phyloP scores from a whole-genome alignment of 129 eudicot genomes.

The Ambrosia trifida region DNA sequence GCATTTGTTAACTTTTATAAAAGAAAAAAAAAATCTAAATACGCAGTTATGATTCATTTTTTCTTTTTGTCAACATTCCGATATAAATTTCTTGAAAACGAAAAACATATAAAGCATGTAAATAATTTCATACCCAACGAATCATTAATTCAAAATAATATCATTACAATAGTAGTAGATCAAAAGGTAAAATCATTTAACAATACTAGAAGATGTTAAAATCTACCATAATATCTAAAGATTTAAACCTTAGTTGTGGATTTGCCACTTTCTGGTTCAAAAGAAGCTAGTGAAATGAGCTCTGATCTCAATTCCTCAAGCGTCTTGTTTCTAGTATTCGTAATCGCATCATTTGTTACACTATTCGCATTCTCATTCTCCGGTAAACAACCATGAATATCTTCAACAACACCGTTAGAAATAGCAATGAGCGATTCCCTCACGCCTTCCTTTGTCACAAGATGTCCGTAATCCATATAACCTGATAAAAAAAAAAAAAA shows the following conservation, averaged over 20 bases:
- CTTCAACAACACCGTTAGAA: slow-evolving; percentile 5
- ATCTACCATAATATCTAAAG: not conserved
- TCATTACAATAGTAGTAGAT: not conserved
- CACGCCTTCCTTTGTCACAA: slow-evolving; percentile 17
- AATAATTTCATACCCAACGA: not conserved
- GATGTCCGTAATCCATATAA: slow-evolving; percentile 34
- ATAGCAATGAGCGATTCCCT: slow-evolving; percentile 38
- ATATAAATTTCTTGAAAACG: too few relatives aligned
- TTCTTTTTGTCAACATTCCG: too few relatives aligned
- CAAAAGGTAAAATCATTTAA: not conserved
- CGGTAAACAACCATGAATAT: not conserved
- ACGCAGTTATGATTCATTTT: too few relatives aligned
- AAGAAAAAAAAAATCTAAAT: too few relatives aligned
- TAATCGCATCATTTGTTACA: not conserved
- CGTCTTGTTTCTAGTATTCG: not conserved
- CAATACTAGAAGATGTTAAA: not conserved
- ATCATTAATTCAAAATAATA: not conserved
- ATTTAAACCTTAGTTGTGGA: not conserved
- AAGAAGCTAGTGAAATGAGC: slow-evolving; percentile 1
- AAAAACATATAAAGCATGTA: not conserved
- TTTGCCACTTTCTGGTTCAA: not conserved
- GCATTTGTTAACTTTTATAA: too few relatives aligned
- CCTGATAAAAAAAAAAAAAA: not conserved
- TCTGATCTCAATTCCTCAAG: slow-evolving; percentile 5
- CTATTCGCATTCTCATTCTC: not conserved